Evolutionary conservation across 257 asterid species (phyloP).

Genomic region (Solanum arcanum): DNA sequence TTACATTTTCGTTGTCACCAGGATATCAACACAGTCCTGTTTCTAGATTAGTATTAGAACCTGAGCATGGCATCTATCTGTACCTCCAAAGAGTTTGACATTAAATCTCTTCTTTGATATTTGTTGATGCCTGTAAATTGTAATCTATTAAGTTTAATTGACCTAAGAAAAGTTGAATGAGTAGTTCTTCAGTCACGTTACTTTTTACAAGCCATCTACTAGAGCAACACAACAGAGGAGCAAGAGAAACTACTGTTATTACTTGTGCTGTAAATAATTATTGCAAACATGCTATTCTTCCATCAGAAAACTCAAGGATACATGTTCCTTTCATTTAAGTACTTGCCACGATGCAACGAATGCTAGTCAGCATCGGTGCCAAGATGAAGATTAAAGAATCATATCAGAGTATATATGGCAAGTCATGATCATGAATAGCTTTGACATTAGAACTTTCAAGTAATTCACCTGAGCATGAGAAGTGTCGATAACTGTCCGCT

Average conservation of each 20-base stretch:
- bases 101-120: neutral
- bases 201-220: neutral
- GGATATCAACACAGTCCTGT: conserved; percentile 47
- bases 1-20: conserved; percentile 43
- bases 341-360: neutral
- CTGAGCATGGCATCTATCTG: conserved; percentile 44
- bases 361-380: neutral
- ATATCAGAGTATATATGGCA: neutral
- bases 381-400: neutral
- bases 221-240: neutral
- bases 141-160: neutral
- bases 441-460: neutral
- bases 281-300: neutral
- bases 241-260: neutral
- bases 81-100: conserved; percentile 26
- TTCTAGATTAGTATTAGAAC: conserved; percentile 37
- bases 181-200: neutral
- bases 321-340: neutral
- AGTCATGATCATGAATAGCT: neutral
- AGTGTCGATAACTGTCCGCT: neutral
- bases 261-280: neutral
- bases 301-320: neutral
- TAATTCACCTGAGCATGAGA: neutral
- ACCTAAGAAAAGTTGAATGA: neutral
- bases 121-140: neutral